Evolutionary conservation across 2,329 filamentous ascomycete species (phyloP).

Genomic region (Paecilomyces sp.): DNA sequence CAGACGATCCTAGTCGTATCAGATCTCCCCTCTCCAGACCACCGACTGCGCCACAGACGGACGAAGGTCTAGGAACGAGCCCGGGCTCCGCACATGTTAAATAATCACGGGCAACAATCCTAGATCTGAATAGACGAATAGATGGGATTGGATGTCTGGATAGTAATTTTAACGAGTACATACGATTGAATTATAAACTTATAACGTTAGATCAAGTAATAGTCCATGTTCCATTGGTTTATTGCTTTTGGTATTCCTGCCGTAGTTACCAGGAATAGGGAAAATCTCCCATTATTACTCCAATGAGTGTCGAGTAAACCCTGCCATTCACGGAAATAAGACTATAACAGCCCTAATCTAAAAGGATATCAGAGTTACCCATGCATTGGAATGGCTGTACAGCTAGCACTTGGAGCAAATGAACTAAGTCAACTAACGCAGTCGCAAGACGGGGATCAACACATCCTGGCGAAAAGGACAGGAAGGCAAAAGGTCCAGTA

Average conservation of each 20-base stretch:
- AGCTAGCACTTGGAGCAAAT: conserved; percentile 4
- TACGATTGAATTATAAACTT: background rate
- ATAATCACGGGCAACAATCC: background rate
- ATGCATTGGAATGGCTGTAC: background rate
- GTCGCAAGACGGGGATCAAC: background rate
- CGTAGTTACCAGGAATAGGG: too few relatives aligned
- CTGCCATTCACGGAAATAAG: too few relatives aligned
- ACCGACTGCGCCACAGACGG: conserved; percentile 17
- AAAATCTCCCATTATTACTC: too few relatives aligned
- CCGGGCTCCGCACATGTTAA: conserved; percentile 6
- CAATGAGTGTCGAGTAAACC: too few relatives aligned
- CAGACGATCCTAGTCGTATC: conserved; percentile 5
- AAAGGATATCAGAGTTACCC: background rate
- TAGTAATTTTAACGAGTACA: background rate
- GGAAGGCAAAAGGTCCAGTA: background rate
- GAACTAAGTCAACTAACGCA: background rate
- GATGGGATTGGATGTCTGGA: background rate
- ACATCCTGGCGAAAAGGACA: background rate
- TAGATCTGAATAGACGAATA: background rate
- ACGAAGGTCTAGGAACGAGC: conserved; percentile 25
- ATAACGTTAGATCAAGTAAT: background rate
- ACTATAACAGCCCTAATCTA: background rate
- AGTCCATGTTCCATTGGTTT: too few relatives aligned
- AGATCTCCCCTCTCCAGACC: conserved; percentile 29
- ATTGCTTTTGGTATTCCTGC: too few relatives aligned